Base-by-base conservation (phyloP, 164 flowering plant genomes). In the Aristolochia fimbriata region DNA sequence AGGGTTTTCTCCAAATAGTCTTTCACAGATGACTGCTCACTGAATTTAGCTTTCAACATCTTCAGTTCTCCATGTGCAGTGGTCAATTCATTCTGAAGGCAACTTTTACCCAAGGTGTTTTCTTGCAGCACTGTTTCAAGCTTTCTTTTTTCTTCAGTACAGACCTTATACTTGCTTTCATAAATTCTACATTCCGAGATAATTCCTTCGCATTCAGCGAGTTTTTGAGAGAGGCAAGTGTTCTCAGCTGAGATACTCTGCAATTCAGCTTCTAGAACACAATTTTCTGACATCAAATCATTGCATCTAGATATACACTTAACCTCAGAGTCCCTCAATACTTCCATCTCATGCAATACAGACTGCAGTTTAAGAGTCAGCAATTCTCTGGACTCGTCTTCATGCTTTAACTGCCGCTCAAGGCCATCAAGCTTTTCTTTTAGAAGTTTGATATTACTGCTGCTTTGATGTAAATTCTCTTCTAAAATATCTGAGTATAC, bases 381-480 rank as follows among this genome's bases (percentile, higher is more conserved):
- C 46, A 71, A 62, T 55, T 84, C 88, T 56, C 78, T 77, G 59
- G 81, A 74, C 65, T 76, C 68, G 15, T 64, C 69, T 64, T 90
- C 78, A 56, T 73, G 66, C 59, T 75, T 82, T 52, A 88, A 78
- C 69, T 80, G 77, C 67, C 66, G 71, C 15, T 65, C 64, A 48
- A 81, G 77, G 61, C 76, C 78, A 62, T 70, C 53, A 25, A 68
- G 53, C 59, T 62, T 77, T 65, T 73, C 77, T 61, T 76, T 74
- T 80, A 77, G 72, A 45, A 65, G 58, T 60, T 58, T 66, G 33
- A 77, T 62, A 17, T 73, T 80, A 68, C 64, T 47, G 62, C 53
- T 71, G 58, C 87, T 87, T 73, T 82, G 84, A 48, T 62, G 63
- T 71, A 86, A 66, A 46, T 81, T 73, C 70, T 79, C 81, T 58